A percentile compares a stretch with the other conserved stretches of the same genome.
These are phyloP conservation scores for Neofusicoccum kwambonambiense DNA, from an alignment of 2,329 filamentous ascomycete species.

Conservation along the genomic window DNA sequence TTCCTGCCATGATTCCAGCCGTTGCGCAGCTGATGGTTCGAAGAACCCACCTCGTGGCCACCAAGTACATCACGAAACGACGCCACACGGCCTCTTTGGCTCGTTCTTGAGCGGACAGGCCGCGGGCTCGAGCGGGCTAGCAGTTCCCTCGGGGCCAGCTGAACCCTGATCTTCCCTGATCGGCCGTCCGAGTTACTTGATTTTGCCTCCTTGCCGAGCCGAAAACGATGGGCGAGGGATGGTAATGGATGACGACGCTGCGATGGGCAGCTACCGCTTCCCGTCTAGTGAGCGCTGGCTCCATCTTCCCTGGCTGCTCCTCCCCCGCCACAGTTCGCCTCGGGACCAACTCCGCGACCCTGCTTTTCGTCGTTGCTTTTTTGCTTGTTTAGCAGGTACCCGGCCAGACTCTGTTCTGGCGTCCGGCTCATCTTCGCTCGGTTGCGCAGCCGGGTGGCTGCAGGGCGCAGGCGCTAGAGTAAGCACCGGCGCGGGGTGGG, in stretches of 20 bases:
- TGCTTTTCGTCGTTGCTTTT: neutral
- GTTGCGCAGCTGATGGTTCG: neutral
- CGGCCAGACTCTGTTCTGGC: neutral
- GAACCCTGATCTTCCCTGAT: neutral
- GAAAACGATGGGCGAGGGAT: neutral
- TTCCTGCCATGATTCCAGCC: neutral
- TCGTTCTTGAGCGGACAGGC: no score
- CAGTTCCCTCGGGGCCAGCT: neutral
- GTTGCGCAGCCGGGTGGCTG: conserved; percentile 2
- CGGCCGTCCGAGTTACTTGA: neutral
- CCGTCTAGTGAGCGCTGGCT: no score
- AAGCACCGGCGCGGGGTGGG: neutral
- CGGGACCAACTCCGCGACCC: neutral
- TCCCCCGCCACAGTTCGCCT: no score
- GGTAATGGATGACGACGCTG: no score
- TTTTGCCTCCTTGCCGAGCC: neutral
- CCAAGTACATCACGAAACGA: no score
- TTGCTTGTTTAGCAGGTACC: neutral
- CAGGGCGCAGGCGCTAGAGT: neutral
- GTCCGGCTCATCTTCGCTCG: neutral
- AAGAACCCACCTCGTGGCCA: no score
- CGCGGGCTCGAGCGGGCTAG: no score
- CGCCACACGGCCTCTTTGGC: no score
- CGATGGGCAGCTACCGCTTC: no score
- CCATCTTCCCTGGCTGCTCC: no score